These are phyloP conservation scores for Magnolia sinica DNA, from an alignment of 164 flowering plant genomes.

Conservation along the genomic window DNA sequence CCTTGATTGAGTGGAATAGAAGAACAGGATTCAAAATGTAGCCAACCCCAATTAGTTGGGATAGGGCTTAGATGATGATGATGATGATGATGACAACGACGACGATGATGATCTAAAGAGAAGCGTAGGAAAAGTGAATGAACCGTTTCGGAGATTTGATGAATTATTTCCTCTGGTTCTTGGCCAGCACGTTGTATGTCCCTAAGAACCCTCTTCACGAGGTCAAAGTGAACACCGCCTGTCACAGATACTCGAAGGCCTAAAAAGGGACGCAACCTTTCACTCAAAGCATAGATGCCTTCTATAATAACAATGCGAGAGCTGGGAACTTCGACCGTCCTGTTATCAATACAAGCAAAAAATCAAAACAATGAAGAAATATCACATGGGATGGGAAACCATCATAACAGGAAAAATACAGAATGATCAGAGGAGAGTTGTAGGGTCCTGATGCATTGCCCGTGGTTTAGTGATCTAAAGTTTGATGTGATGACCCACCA, in stretches of 20 bases:
- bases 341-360: constrained; percentile 16
- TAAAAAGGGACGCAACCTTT: constrained; percentile 69
- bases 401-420: not conserved
- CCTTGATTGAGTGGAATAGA: not conserved
- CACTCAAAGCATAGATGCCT: constrained; percentile 96
- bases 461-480: not conserved
- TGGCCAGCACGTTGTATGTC: constrained; percentile 98
- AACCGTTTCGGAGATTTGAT: constrained; percentile 99
- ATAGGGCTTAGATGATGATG: not conserved
- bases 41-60: not conserved
- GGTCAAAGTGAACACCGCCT: constrained; percentile 98
- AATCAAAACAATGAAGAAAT: not conserved
- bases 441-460: not conserved
- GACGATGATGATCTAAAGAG: not conserved
- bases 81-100: not conserved
- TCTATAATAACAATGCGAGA: constrained; percentile 88
- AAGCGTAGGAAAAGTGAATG: constrained; percentile 22
- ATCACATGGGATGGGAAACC: not conserved
- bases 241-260: constrained; percentile 92
- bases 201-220: constrained; percentile 90
- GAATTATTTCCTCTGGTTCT: constrained; percentile 95
- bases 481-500: not conserved
- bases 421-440: not conserved
- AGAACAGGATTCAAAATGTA: not conserved
- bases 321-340: constrained; percentile 90